A percentile compares a stretch with the other conserved stretches of the same genome.
phyloP scores from a whole-genome alignment of 768 basidiomycete genomes.

The Crucibulum laeve region DNA sequence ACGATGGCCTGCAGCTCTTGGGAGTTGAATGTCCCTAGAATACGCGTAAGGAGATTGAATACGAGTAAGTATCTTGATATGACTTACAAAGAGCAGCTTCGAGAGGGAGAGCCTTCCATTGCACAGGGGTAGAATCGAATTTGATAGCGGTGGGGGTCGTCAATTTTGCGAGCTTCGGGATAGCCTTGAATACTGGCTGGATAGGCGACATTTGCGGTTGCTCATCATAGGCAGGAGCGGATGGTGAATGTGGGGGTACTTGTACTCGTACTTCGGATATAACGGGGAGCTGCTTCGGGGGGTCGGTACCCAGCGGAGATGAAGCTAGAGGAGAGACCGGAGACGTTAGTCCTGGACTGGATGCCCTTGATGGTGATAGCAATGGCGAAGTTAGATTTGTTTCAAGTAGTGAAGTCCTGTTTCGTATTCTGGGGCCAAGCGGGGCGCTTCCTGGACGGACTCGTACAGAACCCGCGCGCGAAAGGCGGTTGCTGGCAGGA shows the following conservation, averaged over 20 bases:
- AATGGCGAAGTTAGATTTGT: slow-evolving; percentile 10
- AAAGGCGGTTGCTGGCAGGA: slow-evolving; percentile 17
- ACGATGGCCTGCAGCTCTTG: slow-evolving; percentile 66
- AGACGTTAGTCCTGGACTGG: background rate
- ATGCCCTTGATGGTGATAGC: slow-evolving; percentile 1
- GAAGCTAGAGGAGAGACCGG: slow-evolving; percentile 4
- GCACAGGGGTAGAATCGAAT: slow-evolving; percentile 54
- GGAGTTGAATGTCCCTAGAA: slow-evolving; percentile 54
- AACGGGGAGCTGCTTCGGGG: slow-evolving; percentile 11
- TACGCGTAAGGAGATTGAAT: slow-evolving; percentile 4
- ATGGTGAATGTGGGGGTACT: slow-evolving; percentile 8
- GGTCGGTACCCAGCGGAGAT: slow-evolving; percentile 9
- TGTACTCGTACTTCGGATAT: slow-evolving; percentile 12
- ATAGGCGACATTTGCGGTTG: slow-evolving; percentile 5
- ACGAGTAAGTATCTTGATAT: too few species aligned
- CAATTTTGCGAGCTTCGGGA: slow-evolving; percentile 37
- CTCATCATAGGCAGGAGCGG: slow-evolving; percentile 9
- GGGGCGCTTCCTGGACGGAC: slow-evolving; percentile 21
- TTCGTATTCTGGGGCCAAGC: slow-evolving; percentile 21
- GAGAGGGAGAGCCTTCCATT: slow-evolving; percentile 65
- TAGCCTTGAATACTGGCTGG: slow-evolving; percentile 5
- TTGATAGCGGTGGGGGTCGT: slow-evolving; percentile 45
- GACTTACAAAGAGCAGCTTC: slow-evolving; percentile 59
- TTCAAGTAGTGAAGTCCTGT: slow-evolving; percentile 15
- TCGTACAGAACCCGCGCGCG: slow-evolving; percentile 19